A percentile compares a stretch with the other conserved stretches of the same genome.
These are phyloP conservation scores for Canavalia ensiformis DNA, from an alignment of 306 rosid species.

Conservation along the genomic window DNA sequence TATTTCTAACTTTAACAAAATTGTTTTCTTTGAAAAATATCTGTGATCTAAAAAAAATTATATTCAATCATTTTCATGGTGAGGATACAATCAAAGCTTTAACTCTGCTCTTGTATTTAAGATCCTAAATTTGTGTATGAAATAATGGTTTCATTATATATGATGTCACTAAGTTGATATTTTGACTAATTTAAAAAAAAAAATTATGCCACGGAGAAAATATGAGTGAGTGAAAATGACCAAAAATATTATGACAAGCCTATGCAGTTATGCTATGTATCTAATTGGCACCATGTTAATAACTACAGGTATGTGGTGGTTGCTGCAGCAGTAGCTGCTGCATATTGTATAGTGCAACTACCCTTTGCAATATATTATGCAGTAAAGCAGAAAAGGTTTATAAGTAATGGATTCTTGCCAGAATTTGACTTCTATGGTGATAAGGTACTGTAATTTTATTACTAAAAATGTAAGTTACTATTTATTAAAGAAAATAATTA, in stretches of 20 bases:
- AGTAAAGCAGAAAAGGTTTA: constrained; percentile 51
- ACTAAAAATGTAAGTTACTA: too few species aligned
- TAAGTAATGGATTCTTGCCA: constrained; percentile 53
- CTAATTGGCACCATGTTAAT: not conserved
- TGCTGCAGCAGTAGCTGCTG: constrained; percentile 56
- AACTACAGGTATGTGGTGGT: constrained; percentile 56
- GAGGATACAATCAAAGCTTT: not conserved
- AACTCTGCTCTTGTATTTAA: not conserved
- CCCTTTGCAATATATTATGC: constrained; percentile 61
- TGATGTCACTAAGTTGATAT: not conserved
- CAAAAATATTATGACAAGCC: not conserved
- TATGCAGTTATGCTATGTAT: not conserved
- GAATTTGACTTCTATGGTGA: constrained; percentile 71
- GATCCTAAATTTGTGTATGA: not conserved
- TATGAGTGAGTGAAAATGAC: not conserved
- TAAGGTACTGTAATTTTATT: constrained; percentile 42
- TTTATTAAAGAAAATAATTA: too few species aligned
- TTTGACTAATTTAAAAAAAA: not conserved
- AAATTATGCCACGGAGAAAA: not conserved
- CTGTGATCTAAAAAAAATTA: too few species aligned
- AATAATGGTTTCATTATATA: not conserved
- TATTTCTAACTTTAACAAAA: too few species aligned
- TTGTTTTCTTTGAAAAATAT: too few species aligned
- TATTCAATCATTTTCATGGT: too few species aligned
- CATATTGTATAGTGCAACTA: constrained; percentile 60